Base-by-base conservation (phyloP, 2,329 filamentous ascomycete species). In the Aaosphaeria pasadenensis region DNA sequence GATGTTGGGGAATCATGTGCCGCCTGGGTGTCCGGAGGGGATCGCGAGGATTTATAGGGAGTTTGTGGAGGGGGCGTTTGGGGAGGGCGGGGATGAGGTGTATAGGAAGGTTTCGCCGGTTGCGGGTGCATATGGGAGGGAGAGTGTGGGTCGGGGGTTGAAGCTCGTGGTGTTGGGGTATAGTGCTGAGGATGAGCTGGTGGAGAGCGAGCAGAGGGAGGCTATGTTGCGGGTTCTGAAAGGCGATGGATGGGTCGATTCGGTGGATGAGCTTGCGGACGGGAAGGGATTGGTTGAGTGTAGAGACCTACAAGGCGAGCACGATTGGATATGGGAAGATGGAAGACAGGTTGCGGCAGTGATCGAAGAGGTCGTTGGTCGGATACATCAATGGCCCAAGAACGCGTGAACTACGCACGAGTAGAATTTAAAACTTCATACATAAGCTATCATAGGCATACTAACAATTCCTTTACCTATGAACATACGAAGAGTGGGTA, bases 251-350 rank as follows among this genome's bases (percentile, higher is more conserved):
- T 76, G 70, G 60, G 17, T 24, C 17, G 17, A 24, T 24, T 24
- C 17, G 17, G 17, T 24, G 17, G 52, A 52, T 46, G 61, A 64
- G 45, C 51, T 64, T 59, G 1, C 54, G 52, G 30, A 62, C 55
- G 28, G 57, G 59, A 38, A 58, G 53, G 36, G 57, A 53, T 57
- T 46, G 60, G 58, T 53, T 57, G 52, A 68, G 64, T 68, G 67
- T 5, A 50, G 77, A 52, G 75, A 81, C 56, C 61, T 85, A 44
- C 67, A 64, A 6, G 86, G 82, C 4, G 74, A 73, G 35, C 87
- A 90, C 66, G 80, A 88, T 66, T 77, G 79, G 54, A 72, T 86
- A 3, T 87, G 84, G 82, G 62, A 79, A 61, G 75, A 81, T 49
- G 85, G 85, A 11, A 63, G 64, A 32, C 78, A 83, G 55, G 64